A percentile compares a stretch with the other conserved stretches of the same genome.
phyloP scores from a whole-genome alignment of 179 eudicot genomes.

The Amaranthus tricolor region DNA sequence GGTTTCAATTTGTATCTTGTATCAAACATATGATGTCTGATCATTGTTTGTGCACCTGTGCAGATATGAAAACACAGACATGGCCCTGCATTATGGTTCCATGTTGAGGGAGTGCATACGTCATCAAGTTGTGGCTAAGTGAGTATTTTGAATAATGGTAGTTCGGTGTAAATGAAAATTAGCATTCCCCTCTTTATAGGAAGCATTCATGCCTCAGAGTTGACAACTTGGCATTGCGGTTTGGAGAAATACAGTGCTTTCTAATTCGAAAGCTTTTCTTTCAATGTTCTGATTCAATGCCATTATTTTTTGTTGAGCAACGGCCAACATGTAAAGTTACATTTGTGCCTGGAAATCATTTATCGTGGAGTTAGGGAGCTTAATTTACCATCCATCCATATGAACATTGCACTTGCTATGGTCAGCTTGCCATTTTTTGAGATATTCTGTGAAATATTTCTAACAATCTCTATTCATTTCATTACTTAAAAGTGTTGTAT shows the following conservation, averaged over 20 bases:
- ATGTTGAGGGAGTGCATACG: conserved; percentile 99
- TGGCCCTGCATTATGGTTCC: conserved; percentile 93
- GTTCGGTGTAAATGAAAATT: background rate
- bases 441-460: background rate
- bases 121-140: conserved; percentile 97
- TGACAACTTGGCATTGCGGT: background rate
- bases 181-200: background rate
- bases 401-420: background rate
- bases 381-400: background rate
- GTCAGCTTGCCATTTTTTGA: background rate
- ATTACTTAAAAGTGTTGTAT: background rate
- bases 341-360: background rate
- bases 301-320: background rate
- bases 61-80: conserved; percentile 74
- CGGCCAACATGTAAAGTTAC: too few relatives aligned
- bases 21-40: background rate
- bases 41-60: conserved; percentile 16
- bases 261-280: background rate
- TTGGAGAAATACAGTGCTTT: background rate
- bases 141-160: conserved; percentile 24
- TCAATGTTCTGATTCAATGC: background rate
- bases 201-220: background rate
- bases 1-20: background rate
- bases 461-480: background rate
- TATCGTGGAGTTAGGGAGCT: background rate